phyloP scores from a whole-genome alignment of 2,329 filamentous ascomycete species.

The Grosmannia serpens region DNA sequence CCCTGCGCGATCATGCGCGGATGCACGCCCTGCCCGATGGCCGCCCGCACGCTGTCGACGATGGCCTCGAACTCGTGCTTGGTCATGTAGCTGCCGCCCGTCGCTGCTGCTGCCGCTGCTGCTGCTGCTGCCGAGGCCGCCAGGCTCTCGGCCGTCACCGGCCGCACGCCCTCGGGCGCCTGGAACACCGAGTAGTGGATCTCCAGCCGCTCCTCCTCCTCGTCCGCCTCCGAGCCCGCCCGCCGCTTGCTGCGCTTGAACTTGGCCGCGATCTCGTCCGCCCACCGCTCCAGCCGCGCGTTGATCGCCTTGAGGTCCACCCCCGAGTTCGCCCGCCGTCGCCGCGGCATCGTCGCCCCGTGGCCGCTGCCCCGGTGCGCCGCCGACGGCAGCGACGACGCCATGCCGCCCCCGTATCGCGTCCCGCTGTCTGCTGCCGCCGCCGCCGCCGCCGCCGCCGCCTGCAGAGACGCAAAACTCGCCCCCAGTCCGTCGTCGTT shows the following conservation, averaged over 20 bases:
- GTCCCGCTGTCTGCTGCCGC: neutral
- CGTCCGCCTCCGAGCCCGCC: conserved; percentile 31
- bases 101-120: conserved; percentile 8
- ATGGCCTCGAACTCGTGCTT: conserved; percentile 75
- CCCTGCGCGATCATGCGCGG: conserved; percentile 95
- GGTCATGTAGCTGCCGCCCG: conserved; percentile 43
- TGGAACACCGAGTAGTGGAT: conserved; percentile 98
- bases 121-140: conserved; percentile 26
- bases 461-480: conserved; percentile 41
- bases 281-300: conserved; percentile 87
- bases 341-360: neutral
- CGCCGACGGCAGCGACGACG: conserved; percentile 16
- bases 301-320: conserved; percentile 99
- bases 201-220: conserved; percentile 62
- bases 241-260: conserved; percentile 76
- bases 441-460: conserved; percentile 41
- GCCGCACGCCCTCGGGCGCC: conserved; percentile 74
- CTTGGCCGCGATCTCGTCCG: conserved; percentile 92
- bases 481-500: conserved; percentile 53
- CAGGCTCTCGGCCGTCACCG: conserved; percentile 64
- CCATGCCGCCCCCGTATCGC: conserved; percentile 48
- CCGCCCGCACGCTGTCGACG: conserved; percentile 78
- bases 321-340: conserved; percentile 59
- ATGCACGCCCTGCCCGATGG: conserved; percentile 84
- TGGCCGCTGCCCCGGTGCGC: neutral